Percentiles rank a stretch among this genome's conserved stretches.
These are phyloP conservation scores for Ophiocordyceps camponoti-leonardi DNA, from an alignment of 2,329 filamentous ascomycete species.

Conservation along the genomic window DNA sequence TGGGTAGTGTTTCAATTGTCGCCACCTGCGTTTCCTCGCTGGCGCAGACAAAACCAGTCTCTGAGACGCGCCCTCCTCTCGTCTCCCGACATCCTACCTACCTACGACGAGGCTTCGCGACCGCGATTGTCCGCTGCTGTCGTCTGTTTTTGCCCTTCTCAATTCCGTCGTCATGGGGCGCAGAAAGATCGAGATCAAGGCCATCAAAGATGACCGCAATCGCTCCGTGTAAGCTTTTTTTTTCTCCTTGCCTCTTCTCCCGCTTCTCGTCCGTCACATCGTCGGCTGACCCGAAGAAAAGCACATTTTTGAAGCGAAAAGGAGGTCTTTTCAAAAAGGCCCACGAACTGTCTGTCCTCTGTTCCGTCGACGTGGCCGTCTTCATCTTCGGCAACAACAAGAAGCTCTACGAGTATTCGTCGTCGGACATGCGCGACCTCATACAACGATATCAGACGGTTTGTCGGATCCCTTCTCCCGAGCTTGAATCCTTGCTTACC, in stretches of 20 bases:
- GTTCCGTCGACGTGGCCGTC: slow-evolving; percentile 94
- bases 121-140: neutral
- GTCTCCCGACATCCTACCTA: neutral
- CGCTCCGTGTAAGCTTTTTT: slow-evolving; percentile 61
- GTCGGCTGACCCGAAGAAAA: slow-evolving; percentile 17
- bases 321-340: slow-evolving; percentile 99
- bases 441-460: slow-evolving; percentile 83
- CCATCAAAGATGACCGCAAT: slow-evolving; percentile 96
- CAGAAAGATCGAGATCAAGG: slow-evolving; percentile 99
- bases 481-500: neutral
- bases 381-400: slow-evolving; percentile 99
- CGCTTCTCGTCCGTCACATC: neutral
- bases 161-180: slow-evolving; percentile 53
- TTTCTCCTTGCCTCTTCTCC: slow-evolving; percentile 8
- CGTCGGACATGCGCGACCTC: slow-evolving; percentile 79
- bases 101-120: too few species aligned
- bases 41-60: neutral
- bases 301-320: slow-evolving; percentile 96
- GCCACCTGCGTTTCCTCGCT: neutral
- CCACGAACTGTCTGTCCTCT: slow-evolving; percentile 92
- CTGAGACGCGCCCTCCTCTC: neutral
- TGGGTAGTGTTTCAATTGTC: neutral
- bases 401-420: slow-evolving; percentile 97
- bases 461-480: slow-evolving; percentile 22
- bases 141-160: neutral